A percentile compares a stretch with the other conserved stretches of the same genome.
Conservation (phyloP, 768 basidiomycete species). For the Tylopilus intermedius region DNA sequence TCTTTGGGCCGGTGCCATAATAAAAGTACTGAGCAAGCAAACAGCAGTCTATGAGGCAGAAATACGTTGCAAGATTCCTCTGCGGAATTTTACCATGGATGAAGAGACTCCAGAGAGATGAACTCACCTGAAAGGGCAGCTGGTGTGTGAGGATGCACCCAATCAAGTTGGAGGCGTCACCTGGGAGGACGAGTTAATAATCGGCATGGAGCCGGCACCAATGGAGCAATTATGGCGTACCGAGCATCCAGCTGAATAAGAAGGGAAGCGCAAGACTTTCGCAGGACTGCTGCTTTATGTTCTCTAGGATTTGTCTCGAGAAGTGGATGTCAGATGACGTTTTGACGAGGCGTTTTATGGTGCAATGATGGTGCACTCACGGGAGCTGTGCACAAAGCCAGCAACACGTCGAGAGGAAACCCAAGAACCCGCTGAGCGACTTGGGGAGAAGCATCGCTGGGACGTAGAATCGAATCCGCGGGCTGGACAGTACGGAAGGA, state of each 20-base stretch:
- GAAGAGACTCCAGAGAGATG: neutral
- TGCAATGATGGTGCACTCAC: constrained; percentile 43
- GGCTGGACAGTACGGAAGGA: constrained; percentile 1
- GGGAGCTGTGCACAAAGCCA: constrained; percentile 90
- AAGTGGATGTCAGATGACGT: constrained; percentile 7
- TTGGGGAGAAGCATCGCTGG: constrained; percentile 16
- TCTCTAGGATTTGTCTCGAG: constrained; percentile 77
- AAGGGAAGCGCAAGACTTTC: constrained; percentile 93
- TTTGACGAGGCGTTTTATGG: neutral
- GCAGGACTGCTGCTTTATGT: constrained; percentile 67
- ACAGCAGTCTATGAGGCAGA: constrained; percentile 74
- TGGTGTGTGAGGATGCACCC: constrained; percentile 91
- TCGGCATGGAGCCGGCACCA: neutral
- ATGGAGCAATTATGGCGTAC: constrained; percentile 40
- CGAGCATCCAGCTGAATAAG: constrained; percentile 87
- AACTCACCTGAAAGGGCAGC: constrained; percentile 84
- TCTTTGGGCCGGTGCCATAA: constrained; percentile 45
- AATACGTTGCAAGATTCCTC: constrained; percentile 91
- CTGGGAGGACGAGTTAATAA: constrained; percentile 35
- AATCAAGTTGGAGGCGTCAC: constrained; percentile 88
- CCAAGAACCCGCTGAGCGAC: constrained; percentile 57
- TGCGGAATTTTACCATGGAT: constrained; percentile 28
- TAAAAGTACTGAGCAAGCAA: constrained; percentile 80
- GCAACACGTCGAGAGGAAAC: constrained; percentile 65
- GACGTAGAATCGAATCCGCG: neutral